Base-by-base conservation (phyloP, 441 rosid species). In the Euphorbia celastroides region DNA sequence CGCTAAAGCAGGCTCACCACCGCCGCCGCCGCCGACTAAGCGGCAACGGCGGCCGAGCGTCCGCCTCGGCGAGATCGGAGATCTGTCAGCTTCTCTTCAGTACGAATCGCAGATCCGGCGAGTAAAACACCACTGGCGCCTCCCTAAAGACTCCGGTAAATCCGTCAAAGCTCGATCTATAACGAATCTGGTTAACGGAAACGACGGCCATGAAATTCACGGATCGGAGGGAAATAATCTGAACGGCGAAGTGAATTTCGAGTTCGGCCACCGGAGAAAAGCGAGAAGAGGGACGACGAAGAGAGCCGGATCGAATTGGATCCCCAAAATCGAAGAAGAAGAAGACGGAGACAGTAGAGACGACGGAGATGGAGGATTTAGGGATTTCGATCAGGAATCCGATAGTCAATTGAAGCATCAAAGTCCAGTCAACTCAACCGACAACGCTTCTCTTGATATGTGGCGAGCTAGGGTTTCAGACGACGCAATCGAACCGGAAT, bases 21-120 rank as follows among this genome's bases (percentile, higher is more conserved):
- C 70, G 7, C 72, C 77, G 23, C 70, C 77, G 23, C 72, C 77
- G 23, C 70, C 77, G 23, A 67, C 73, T 8, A 86, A 86, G 66
- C 82, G 92, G 51, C 87, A 83, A 61, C 81, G 92, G 25, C 83
- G 89, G 63, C 92, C 92, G 25, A 86, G 92, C 76, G 92, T 86
- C 57, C 86, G 92, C 57, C 79, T 86, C n/a, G 86, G 89, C 26
- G 88, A 86, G 74, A 84, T 86, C 78, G 92, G 92, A 14, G 87
- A 86, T 61, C 87, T 81, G 46, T 69, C 84, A 27, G 71, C 82
- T 12, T 50, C 57, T 60, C 44, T 67, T 10, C 55, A 66, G 16
- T 76, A 75, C 31, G 88, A 84, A 13, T 69, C 77, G 38, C 83
- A 77, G 32, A 17, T 69, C 31, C 85, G 85, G 16, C 84, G 91